These are phyloP conservation scores for Dendrobium officinale DNA, from an alignment of 106 monocot genomes.

Conservation along the genomic window DNA sequence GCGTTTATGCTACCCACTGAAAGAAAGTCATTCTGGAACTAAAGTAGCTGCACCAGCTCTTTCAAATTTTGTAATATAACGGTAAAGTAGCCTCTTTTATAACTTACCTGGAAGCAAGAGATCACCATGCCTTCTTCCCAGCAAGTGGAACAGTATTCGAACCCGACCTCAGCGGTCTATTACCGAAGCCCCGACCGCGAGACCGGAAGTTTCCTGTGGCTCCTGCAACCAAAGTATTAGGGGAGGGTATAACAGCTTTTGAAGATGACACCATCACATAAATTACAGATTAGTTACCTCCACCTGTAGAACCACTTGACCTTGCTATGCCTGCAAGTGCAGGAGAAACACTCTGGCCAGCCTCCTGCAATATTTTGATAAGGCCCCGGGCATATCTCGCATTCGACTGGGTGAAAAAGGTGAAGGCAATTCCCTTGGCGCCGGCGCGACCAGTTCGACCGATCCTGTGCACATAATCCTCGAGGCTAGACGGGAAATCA, in stretches of 20 bases:
- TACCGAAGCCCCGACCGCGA: constrained; percentile 61
- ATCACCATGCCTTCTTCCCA: constrained; percentile 28
- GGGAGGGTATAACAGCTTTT: too few species aligned
- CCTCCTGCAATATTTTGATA: constrained; percentile 77
- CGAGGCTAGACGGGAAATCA: constrained; percentile 88
- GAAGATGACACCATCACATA: too few species aligned
- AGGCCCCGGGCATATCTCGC: constrained; percentile 62
- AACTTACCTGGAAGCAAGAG: too few species aligned
- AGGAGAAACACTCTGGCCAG: constrained; percentile 70
- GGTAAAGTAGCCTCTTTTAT: too few species aligned
- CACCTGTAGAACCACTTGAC: constrained; percentile 15
- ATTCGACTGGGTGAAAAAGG: constrained; percentile 80
- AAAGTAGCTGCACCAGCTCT: too few species aligned
- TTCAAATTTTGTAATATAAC: too few species aligned
- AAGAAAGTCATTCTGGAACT: too few species aligned
- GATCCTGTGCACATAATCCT: constrained; percentile 98
- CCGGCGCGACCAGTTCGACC: constrained; percentile 97
- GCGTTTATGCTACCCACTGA: too few species aligned
- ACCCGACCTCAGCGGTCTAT: constrained; percentile 34
- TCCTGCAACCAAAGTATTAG: constrained; percentile 14
- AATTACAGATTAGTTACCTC: constrained; percentile 21
- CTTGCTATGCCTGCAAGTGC: constrained; percentile 43
- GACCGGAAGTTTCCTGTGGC: constrained; percentile 46
- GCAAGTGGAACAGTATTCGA: constrained; percentile 50
- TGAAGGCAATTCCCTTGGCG: constrained; percentile 71